phyloP scores from a whole-genome alignment of 768 basidiomycete genomes.

The Tylopilus vinaceipallidus region DNA sequence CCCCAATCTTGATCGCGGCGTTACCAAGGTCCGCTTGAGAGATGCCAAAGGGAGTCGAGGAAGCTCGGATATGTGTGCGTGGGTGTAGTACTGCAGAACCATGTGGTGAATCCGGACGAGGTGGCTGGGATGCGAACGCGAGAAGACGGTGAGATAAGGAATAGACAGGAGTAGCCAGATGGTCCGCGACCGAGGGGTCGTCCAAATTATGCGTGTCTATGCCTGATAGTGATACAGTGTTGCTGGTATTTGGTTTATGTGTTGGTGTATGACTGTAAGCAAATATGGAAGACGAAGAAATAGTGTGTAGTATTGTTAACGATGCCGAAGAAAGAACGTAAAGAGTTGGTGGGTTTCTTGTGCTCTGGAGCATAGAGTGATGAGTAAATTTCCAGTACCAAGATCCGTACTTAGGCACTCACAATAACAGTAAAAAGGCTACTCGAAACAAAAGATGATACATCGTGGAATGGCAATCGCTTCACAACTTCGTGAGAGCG shows the following conservation, averaged over 20 bases:
- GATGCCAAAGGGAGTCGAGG: constrained; percentile 31
- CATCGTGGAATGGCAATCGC: constrained; percentile 42
- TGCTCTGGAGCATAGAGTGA: constrained; percentile 42
- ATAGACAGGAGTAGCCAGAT: constrained; percentile 53
- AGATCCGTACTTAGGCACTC: constrained; percentile 28
- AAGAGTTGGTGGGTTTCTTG: constrained; percentile 52
- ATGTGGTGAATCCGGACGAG: constrained; percentile 25
- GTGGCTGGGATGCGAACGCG: constrained; percentile 49
- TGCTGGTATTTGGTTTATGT: constrained; percentile 34
- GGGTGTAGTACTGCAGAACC: constrained; percentile 17
- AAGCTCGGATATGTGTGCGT: constrained; percentile 23
- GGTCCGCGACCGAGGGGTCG: constrained; percentile 14
- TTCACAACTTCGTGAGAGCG: constrained; percentile 49
- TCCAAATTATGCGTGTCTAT: constrained; percentile 27
- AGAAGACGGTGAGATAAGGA: constrained; percentile 62
- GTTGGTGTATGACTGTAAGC: constrained; percentile 40
- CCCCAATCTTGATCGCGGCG: constrained; percentile 58
- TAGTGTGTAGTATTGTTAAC: constrained; percentile 48
- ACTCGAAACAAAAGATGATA: constrained; percentile 45
- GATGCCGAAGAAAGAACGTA: constrained; percentile 57
- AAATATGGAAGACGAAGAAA: constrained; percentile 46
- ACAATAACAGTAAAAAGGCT: constrained; percentile 57
- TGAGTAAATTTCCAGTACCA: not conserved
- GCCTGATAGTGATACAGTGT: constrained; percentile 40
- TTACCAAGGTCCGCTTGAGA: constrained; percentile 51